Percentiles rank a stretch among this genome's conserved stretches.
phyloP scores from a whole-genome alignment of 306 rosid species.

The Purshia tridentata region DNA sequence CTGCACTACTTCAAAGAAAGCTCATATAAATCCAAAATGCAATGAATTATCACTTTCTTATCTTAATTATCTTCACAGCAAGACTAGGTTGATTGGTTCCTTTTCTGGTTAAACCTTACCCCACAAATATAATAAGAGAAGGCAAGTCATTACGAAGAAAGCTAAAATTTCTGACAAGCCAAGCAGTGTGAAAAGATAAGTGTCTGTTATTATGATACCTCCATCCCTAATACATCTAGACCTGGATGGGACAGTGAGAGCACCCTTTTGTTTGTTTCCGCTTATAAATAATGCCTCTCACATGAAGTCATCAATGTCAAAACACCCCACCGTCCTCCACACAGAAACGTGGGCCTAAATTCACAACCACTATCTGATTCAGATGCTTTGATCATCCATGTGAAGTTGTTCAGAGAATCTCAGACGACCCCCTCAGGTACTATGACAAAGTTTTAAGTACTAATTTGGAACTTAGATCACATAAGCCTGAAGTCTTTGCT shows the following conservation, averaged over 20 bases:
- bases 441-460: not conserved
- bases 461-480: not conserved
- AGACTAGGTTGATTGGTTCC: not conserved
- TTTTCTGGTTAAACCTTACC: not conserved
- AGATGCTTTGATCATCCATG: conserved; percentile 16
- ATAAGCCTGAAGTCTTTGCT: not conserved
- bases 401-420: conserved; percentile 28
- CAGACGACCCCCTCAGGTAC: not conserved
- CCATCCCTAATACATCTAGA: not conserved
- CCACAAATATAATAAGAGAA: not conserved
- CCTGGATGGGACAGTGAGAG: conserved; percentile 2
- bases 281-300: conserved; percentile 10
- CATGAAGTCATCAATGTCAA: not conserved
- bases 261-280: conserved; percentile 15
- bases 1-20: no score
- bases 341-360: conserved; percentile 18
- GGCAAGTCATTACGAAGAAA: not conserved
- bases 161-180: not conserved
- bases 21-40: no score
- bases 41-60: no score
- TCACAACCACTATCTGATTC: no score
- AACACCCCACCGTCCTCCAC: not conserved
- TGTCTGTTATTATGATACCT: not conserved
- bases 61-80: no score
- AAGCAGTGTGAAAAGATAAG: not conserved